These are phyloP conservation scores for Pleurozium schreberi DNA, from an alignment of 225 moss, liverwort and hornwort genomes.

Conservation along the genomic window DNA sequence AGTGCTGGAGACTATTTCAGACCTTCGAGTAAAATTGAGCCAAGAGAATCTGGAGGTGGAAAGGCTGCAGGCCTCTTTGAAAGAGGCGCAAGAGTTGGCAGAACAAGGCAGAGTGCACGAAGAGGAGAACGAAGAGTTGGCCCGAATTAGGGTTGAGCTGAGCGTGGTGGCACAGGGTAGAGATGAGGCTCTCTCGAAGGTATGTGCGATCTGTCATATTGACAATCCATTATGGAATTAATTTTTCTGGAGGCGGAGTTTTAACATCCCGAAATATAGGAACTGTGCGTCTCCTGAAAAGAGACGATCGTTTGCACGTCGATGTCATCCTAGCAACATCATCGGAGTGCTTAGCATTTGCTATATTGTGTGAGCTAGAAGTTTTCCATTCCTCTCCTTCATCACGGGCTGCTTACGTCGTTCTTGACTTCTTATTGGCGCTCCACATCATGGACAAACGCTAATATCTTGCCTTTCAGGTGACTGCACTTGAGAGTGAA, in stretches of 20 bases:
- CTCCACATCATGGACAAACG: not conserved
- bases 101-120: conserved; percentile 15
- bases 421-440: not conserved
- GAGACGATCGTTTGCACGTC: not conserved
- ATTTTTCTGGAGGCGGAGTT: not conserved
- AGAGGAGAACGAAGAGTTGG: conserved; percentile 42
- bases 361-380: not conserved
- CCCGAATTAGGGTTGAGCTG: conserved; percentile 33
- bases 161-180: conserved; percentile 15
- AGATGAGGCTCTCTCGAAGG: conserved; percentile 53
- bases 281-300: not conserved
- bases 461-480: conserved; percentile 14
- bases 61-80: conserved; percentile 26
- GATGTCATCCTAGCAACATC: not conserved
- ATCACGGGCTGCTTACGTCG: not conserved
- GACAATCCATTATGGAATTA: not conserved
- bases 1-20: conserved; percentile 49
- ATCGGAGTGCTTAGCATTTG: not conserved
- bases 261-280: not conserved
- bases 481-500: conserved; percentile 51
- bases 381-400: not conserved
- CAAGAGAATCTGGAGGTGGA: conserved; percentile 44
- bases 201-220: not conserved
- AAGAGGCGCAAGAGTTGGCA: conserved; percentile 31
- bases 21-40: conserved; percentile 43